Evolutionary conservation across 2,329 filamentous ascomycete species (phyloP), one percentile per base, ranked within the genome.

Genomic region (Talaromyces sp.): DNA sequence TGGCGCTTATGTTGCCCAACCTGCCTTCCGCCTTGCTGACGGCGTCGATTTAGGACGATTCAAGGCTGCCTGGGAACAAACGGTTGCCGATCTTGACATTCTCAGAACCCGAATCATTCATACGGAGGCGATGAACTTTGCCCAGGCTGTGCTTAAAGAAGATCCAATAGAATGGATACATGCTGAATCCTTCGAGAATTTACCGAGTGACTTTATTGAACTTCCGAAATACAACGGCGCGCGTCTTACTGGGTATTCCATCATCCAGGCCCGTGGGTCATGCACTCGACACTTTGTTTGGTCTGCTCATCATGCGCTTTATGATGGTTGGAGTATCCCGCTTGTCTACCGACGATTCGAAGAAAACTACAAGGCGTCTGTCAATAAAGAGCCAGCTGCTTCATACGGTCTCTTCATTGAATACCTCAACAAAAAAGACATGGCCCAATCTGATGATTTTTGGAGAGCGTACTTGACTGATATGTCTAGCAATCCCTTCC

Each of bases 241-340:
- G 4, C 45, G 53, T 2, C 51, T 77, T 9, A 67, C 68, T 14
- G 63, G 66, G 13, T 76, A 72, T 53, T 68, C 67, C 0, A 68
- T 77, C 22, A 65, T 75, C 3, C 54, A 66, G 20, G 56, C 68
- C 2, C 54, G 43, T 16, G 40, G 46, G 8, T 64, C 62, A 1
- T 58, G 63, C 11, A 49, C 50, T 32, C 57, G 59, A 2, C 73
- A 78, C 56, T 76, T 82, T 16, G 70, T 80, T 3, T 78, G 78
- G 69, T 77, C 77, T 0, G 73, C 80, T 46, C 80, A 82, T 52
- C 80, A 82, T 48, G 77, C 77, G 4, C 66, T 82, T 1, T 82
- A 82, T 54, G 80, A 82, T 64, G 80, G 79, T 9, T 77, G 71
- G 74, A 76, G 71, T 40, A 61, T 75, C 46, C 66, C 70, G 3